Evolutionary conservation across 1,139 yeast genomes (phyloP), one percentile per base, ranked within the genome.

Genomic region (Geotrichum aggregatum): DNA sequence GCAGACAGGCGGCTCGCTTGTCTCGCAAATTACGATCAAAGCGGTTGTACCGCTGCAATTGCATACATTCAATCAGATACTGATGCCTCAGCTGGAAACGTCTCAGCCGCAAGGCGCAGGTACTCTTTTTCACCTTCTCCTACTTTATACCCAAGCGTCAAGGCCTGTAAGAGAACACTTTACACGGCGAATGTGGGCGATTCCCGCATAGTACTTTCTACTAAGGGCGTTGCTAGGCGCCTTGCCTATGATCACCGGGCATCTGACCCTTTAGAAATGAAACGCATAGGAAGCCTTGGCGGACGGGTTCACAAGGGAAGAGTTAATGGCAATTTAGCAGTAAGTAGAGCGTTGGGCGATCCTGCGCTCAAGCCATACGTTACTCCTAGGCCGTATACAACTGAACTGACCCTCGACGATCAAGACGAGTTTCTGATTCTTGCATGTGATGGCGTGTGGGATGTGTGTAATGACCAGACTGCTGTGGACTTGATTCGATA

Each of bases 401-500:
- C 94, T 0, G 76, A 46, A 49, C 52, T 58, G 24, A 24, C 33
- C n/a, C 50, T 55, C 22, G 58, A 50, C 49, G 60, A 69, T 21
- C 71, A 70, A 5, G 95, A 87, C 64, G 79, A 83, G 58, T 85
- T 84, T 63, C 68, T 89, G 64, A 87, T 89, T 44, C 70, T 89
- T 54, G 97, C 96, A 0, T 88, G 96, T 67, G 97, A 89, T 69
- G 97, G 97, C 0, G 72, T 89, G 10, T 89, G 96, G 96, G 96
- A 89, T 66, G 96, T 89, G 3, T 74, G 87, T 51, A 75, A 79
- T 10, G 96, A 87, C 65, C 82, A 80, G 56, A 78, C 77, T 54
- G 96, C 96, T 0, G 84, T 91, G 54, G 81, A 82, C 52, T 66
- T 80, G 58, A 82, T 84, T 4, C 69, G 74, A 44, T 76, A 77